Evolutionary conservation across 73 alveolate species (phyloP), one percentile per base, ranked within the genome.

Genomic region (Tetrahymena elliotti): DNA sequence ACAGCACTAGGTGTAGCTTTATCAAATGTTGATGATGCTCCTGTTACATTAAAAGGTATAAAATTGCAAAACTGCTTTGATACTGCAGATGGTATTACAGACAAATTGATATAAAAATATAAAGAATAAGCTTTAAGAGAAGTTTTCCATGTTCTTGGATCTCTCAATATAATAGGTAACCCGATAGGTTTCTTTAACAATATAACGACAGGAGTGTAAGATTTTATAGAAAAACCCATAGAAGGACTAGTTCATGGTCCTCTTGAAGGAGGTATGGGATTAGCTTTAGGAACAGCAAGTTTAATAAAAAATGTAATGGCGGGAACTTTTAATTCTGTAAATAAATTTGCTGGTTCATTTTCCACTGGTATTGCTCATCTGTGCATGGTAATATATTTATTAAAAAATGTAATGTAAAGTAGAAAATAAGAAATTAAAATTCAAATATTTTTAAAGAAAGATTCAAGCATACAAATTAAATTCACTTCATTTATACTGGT

Each of bases 191-290:
- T 99, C 38, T 93, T 98, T 84, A 98, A 97, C 83, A 97, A 97
- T 92, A 92, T 99, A 52, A 99, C 99, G 68, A 97, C 98, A 47
- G 99, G 99, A 11, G 97, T 99, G 52, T 94, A 98, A 93, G 99
- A 99, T 97, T 98, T 99, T 95, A 93, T 98, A 83, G 98, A 97
- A 84, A 98, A 98, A 94, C 99, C 99, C 38, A 97, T 97, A 37
- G 99, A 98, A 95, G 99, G 99, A 53, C 93, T 98, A 84, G 97
- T 97, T 52, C 96, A 97, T 94, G 99, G 99, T 22, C 99, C 99
- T 3, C 95, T 98, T 35, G 98, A 97, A 37, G 99, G 99, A 84
- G 99, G 98, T 1, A 95, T 96, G 95, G 99, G 99, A 22, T 83
- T 99, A 15, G 95, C 98, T 2, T 96, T 98, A 84, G 99, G 99